phyloP scores from a whole-genome alignment of 2,329 filamentous ascomycete species.

The Beauveria asiatica region DNA sequence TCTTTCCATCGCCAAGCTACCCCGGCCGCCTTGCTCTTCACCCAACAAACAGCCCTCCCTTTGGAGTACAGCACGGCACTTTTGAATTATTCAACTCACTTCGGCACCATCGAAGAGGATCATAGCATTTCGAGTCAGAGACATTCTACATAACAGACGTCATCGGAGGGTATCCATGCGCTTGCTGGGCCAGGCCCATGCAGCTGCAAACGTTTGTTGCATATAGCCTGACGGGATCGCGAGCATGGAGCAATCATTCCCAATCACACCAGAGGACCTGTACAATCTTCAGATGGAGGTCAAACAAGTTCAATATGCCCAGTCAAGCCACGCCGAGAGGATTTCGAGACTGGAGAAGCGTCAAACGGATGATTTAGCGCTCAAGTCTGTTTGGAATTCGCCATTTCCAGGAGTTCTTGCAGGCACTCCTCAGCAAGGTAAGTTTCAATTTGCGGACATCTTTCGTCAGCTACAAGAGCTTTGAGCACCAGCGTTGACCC shows the following conservation, averaged over 20 bases:
- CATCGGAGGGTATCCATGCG: background rate
- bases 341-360: constrained; percentile 55
- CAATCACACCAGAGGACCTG: constrained; percentile 53
- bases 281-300: constrained; percentile 63
- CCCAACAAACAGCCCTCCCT: background rate
- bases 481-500: background rate
- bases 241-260: constrained; percentile 58
- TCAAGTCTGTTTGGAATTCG: constrained; percentile 88
- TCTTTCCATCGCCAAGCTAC: background rate
- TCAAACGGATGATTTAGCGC: constrained; percentile 56
- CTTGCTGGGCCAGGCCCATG: constrained; percentile 9
- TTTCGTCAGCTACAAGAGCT: background rate
- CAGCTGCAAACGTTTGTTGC: background rate
- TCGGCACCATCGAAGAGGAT: background rate
- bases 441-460: constrained; percentile 18
- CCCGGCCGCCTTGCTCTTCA: background rate
- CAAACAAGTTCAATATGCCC: constrained; percentile 57
- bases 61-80: background rate
- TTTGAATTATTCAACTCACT: background rate
- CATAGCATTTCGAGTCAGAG: background rate
- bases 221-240: background rate
- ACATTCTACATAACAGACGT: background rate
- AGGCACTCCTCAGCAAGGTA: constrained; percentile 82
- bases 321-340: constrained; percentile 54
- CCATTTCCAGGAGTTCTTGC: constrained; percentile 82